Conservation (phyloP, 495 filamentous ascomycete species). For the Penicillium subrubescens region DNA sequence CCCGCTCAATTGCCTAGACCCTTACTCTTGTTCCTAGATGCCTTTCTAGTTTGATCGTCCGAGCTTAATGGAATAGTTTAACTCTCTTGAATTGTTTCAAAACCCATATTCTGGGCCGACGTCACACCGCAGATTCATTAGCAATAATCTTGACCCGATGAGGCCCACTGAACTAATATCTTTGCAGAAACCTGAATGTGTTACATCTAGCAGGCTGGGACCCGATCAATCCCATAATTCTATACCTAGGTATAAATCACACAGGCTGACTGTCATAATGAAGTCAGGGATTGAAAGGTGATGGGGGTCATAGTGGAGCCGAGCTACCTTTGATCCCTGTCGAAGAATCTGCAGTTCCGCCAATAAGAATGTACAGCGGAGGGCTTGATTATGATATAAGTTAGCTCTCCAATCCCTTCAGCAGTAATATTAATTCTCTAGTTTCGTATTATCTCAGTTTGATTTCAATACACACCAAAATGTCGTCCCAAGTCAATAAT, state of each 20-base stretch:
- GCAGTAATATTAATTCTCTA: background rate
- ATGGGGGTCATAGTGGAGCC: background rate
- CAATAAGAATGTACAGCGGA: background rate
- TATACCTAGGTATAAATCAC: background rate
- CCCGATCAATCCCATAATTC: background rate
- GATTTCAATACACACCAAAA: slow-evolving; percentile 7
- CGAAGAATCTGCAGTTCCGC: background rate
- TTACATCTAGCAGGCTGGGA: background rate
- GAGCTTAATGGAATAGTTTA: background rate
- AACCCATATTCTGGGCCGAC: background rate
- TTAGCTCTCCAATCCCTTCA: background rate
- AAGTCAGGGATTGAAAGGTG: background rate
- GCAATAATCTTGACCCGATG: background rate
- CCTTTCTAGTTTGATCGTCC: background rate
- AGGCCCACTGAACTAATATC: background rate
- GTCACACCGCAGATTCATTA: background rate
- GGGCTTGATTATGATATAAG: background rate
- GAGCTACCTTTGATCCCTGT: background rate
- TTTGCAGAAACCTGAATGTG: background rate
- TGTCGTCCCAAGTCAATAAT: background rate
- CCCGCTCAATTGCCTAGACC: background rate
- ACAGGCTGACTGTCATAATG: background rate
- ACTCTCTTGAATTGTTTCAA: background rate
- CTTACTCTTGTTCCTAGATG: background rate
- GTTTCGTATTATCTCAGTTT: background rate